These are phyloP conservation scores for sweet orange (Citrus sinensis) DNA, from an alignment of 345 rosid species.

Conservation along the genomic window DNA sequence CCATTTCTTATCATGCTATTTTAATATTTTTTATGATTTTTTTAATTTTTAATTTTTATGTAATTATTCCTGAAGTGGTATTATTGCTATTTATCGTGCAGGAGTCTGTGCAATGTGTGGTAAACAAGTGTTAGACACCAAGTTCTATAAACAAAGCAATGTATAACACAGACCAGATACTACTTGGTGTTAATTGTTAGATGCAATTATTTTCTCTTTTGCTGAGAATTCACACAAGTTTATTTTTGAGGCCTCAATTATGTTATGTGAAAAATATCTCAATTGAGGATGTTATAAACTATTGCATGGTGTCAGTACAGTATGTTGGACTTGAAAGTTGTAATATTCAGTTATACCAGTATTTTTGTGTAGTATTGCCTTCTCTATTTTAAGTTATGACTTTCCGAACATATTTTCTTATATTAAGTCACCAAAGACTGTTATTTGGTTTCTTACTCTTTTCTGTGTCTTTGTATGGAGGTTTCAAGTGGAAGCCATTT, in stretches of 20 bases:
- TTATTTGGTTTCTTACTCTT: not conserved
- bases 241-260: not conserved
- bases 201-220: not conserved
- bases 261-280: constrained; percentile 4
- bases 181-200: not conserved
- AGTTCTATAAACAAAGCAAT: constrained; percentile 95
- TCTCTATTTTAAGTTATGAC: not conserved
- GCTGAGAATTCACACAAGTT: not conserved
- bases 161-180: constrained; percentile 29
- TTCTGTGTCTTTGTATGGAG: not conserved
- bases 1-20: not conserved
- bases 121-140: constrained; percentile 97
- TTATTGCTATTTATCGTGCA: constrained; percentile 25
- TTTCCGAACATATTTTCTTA: not conserved
- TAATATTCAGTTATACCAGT: not conserved
- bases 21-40: not conserved
- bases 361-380: not conserved
- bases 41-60: not conserved
- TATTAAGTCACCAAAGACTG: not conserved
- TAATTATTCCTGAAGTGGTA: not conserved
- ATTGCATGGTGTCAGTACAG: not conserved
- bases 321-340: not conserved
- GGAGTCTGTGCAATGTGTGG: constrained; percentile 99
- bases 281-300: not conserved
- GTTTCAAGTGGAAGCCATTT: not conserved